A percentile compares a stretch with the other conserved stretches of the same genome.
Conservation (phyloP, 352 stramenopile species). For the Phytophthora gonapodyides region DNA sequence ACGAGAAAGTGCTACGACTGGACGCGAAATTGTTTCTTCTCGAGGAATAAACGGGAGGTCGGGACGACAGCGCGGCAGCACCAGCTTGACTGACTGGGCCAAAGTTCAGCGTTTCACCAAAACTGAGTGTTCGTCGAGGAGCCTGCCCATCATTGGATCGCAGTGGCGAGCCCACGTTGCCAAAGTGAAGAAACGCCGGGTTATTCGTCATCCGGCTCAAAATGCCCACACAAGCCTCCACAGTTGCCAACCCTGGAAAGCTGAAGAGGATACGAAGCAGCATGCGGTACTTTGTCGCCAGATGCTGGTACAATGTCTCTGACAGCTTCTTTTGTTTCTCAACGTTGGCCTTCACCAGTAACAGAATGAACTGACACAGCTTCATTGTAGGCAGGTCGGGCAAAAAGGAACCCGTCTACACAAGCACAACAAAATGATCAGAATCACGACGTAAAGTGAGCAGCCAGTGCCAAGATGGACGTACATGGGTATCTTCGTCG, state of each 20-base stretch:
- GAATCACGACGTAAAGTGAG: neutral
- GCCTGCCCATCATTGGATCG: slow-evolving; percentile 53
- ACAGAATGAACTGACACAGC: slow-evolving; percentile 72
- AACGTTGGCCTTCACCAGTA: slow-evolving; percentile 62
- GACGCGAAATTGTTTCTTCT: slow-evolving; percentile 36
- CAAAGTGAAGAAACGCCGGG: slow-evolving; percentile 61
- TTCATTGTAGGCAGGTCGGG: slow-evolving; percentile 82
- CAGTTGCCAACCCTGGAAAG: slow-evolving; percentile 69
- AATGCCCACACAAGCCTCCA: slow-evolving; percentile 78
- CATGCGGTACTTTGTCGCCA: slow-evolving; percentile 79
- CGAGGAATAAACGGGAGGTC: slow-evolving; percentile 33
- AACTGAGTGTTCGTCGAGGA: slow-evolving; percentile 57
- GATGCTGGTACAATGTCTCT: slow-evolving; percentile 66
- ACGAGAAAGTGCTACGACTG: slow-evolving; percentile 41
- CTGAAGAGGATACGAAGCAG: slow-evolving; percentile 79
- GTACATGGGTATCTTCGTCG: slow-evolving; percentile 69
- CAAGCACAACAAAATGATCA: slow-evolving; percentile 19
- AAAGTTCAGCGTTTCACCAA: slow-evolving; percentile 65
- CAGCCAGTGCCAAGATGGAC: neutral
- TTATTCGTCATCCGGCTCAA: slow-evolving; percentile 79
- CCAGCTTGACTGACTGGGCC: slow-evolving; percentile 36
- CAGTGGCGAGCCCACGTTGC: slow-evolving; percentile 50
- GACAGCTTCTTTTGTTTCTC: slow-evolving; percentile 70
- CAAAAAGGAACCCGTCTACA: slow-evolving; percentile 61
- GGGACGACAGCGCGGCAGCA: slow-evolving; percentile 24